These are phyloP conservation scores for Sugiyamaella chiloensis DNA, from an alignment of 805 yeast species.

Conservation along the genomic window DNA sequence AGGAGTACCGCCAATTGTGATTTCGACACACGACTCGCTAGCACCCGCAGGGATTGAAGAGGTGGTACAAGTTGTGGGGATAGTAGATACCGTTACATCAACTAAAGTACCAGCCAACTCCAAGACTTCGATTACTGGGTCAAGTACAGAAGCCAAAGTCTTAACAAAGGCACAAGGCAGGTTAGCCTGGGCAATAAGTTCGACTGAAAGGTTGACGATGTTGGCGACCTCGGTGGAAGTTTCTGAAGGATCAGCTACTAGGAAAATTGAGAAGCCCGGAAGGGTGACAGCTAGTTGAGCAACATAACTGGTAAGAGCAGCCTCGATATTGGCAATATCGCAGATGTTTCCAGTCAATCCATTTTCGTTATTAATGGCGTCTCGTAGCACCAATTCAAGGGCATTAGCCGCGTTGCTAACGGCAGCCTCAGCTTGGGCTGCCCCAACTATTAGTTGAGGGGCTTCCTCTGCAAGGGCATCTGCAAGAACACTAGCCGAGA, in stretches of 20 bases:
- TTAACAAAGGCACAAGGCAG: constrained; percentile 6
- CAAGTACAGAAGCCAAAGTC: not conserved
- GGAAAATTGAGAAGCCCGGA: not conserved
- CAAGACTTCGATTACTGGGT: not conserved
- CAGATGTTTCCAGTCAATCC: not conserved
- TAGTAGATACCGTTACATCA: not conserved
- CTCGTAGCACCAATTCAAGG: not conserved
- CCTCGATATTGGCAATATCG: constrained; percentile 2
- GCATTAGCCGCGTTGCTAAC: not conserved
- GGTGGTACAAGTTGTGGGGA: constrained; percentile 6
- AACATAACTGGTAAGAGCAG: constrained; percentile 2
- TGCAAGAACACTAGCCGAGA: constrained; percentile 1
- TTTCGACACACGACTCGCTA: not conserved
- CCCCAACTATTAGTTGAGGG: not conserved
- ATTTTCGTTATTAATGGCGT: not conserved
- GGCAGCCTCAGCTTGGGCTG: not conserved
- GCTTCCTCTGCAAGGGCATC: constrained; percentile 1
- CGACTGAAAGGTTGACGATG: not conserved
- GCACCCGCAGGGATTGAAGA: constrained; percentile 4
- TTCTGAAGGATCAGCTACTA: constrained; percentile 1
- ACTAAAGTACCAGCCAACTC: not conserved
- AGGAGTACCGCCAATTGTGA: not conserved
- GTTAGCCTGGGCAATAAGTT: constrained; percentile 4
- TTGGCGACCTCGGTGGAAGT: not conserved
- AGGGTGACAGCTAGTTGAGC: constrained; percentile 7